Percentiles rank a stretch among this genome's conserved stretches.
phyloP scores from a whole-genome alignment of 495 filamentous ascomycete genomes.

The Hyaloscypha variabilis region DNA sequence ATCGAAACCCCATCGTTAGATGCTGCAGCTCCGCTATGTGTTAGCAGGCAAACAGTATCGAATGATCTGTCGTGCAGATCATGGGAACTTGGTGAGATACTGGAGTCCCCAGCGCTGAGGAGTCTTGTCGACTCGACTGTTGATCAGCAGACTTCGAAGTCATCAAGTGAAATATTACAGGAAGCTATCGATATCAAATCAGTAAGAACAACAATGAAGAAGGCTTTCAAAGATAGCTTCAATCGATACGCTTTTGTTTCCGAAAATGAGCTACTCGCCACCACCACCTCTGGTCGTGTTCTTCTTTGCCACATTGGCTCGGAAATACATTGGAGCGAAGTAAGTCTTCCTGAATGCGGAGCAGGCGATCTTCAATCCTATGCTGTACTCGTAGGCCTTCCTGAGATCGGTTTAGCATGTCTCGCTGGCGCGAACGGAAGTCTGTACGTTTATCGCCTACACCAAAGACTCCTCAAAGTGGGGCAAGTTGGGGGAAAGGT shows the following conservation, averaged over 20 bases:
- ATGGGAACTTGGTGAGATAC: slow-evolving; percentile 9
- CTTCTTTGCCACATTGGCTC: slow-evolving; percentile 48
- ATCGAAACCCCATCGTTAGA: neutral
- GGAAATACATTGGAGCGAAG: slow-evolving; percentile 40
- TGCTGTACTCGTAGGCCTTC: slow-evolving; percentile 43
- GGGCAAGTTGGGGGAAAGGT: slow-evolving; percentile 47
- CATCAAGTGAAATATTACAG: neutral
- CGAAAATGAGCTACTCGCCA: slow-evolving; percentile 56
- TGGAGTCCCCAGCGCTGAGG: neutral
- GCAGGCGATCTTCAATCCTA: slow-evolving; percentile 43
- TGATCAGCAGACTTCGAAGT: neutral
- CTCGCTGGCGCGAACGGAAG: slow-evolving; percentile 57
- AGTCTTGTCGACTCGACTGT: neutral
- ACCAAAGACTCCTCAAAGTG: slow-evolving; percentile 27
- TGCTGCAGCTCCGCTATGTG: neutral
- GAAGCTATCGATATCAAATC: slow-evolving; percentile 1
- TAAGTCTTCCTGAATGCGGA: slow-evolving; percentile 36
- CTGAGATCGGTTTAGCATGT: slow-evolving; percentile 40
- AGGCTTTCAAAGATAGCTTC: slow-evolving; percentile 48
- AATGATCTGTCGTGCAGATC: neutral
- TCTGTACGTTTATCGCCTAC: slow-evolving; percentile 48
- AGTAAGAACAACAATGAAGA: slow-evolving; percentile 26
- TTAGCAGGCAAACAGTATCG: neutral
- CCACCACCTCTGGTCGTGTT: slow-evolving; percentile 61
- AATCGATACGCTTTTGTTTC: slow-evolving; percentile 69